Conservation (phyloP, 2,329 filamentous ascomycete species). For the Diaporthe caulivora region DNA sequence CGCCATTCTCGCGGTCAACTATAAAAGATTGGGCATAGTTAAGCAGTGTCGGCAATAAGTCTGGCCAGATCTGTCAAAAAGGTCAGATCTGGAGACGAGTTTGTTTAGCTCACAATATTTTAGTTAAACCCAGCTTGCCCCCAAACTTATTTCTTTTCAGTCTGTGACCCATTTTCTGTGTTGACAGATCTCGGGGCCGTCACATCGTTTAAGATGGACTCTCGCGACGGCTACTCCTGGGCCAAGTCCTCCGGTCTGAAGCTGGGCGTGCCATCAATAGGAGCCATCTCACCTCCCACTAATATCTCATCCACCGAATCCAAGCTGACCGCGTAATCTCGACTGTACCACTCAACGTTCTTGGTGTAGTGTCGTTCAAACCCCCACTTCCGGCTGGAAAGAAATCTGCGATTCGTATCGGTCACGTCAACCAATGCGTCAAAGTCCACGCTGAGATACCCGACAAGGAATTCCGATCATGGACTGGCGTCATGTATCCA, state of each 20-base stretch:
- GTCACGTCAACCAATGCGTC: constrained; percentile 13
- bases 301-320: neutral
- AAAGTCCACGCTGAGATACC: neutral
- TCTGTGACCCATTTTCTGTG: too few relatives aligned
- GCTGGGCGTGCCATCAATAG: constrained; percentile 4
- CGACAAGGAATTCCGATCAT: constrained; percentile 60
- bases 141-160: too few relatives aligned
- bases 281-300: neutral
- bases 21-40: too few relatives aligned
- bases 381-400: constrained; percentile 42
- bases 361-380: neutral
- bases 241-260: neutral
- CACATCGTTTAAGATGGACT: neutral
- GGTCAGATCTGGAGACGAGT: too few relatives aligned
- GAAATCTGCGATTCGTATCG: constrained; percentile 49
- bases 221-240: constrained; percentile 4
- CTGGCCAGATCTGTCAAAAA: too few relatives aligned
- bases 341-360: neutral
- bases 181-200: too few relatives aligned
- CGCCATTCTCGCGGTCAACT: too few relatives aligned
- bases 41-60: too few relatives aligned
- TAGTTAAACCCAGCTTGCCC: too few relatives aligned
- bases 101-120: too few relatives aligned
- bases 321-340: constrained; percentile 1
- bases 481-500: constrained; percentile 56